A percentile compares a stretch with the other conserved stretches of the same genome.
Conservation (phyloP, 371 early-diverging fungal genomes). For the Phascolomyces articulosus region DNA sequence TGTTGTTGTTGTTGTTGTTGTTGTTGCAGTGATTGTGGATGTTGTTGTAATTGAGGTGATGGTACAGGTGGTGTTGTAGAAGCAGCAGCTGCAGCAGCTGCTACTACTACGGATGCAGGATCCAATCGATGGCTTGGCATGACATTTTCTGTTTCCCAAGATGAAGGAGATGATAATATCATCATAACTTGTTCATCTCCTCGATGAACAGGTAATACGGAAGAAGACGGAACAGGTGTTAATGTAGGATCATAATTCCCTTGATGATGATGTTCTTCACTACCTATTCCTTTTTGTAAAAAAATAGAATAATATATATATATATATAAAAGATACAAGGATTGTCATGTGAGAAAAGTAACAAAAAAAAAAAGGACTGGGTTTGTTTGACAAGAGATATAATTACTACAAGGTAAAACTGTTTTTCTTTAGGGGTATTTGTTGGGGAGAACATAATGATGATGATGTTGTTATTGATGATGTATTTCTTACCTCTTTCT, state of each 20-base stretch:
- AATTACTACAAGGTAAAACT: background rate
- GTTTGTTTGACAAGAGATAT: too few species aligned
- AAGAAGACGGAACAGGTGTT: background rate
- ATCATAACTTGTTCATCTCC: background rate
- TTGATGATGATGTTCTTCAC: too few species aligned
- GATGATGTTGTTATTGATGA: too few species aligned
- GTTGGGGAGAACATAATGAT: background rate
- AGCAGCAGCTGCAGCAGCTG: background rate
- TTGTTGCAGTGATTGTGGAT: background rate
- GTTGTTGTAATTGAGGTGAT: background rate
- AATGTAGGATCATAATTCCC: constrained; percentile 3
- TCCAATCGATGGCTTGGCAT: background rate
- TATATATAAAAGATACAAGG: too few species aligned
- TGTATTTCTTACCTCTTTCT: background rate
- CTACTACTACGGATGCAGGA: background rate
- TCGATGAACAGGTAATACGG: background rate
- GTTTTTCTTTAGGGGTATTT: background rate
- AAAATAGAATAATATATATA: too few species aligned
- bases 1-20: background rate
- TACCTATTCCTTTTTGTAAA: background rate
- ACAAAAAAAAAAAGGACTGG: background rate
- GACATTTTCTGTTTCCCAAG: background rate
- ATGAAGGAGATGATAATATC: background rate
- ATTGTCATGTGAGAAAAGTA: too few species aligned
- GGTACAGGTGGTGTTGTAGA: too few species aligned